A percentile compares a stretch with the other conserved stretches of the same genome.
These are phyloP conservation scores for Quercus phellos DNA, from an alignment of 331 rosid genomes.

Conservation along the genomic window DNA sequence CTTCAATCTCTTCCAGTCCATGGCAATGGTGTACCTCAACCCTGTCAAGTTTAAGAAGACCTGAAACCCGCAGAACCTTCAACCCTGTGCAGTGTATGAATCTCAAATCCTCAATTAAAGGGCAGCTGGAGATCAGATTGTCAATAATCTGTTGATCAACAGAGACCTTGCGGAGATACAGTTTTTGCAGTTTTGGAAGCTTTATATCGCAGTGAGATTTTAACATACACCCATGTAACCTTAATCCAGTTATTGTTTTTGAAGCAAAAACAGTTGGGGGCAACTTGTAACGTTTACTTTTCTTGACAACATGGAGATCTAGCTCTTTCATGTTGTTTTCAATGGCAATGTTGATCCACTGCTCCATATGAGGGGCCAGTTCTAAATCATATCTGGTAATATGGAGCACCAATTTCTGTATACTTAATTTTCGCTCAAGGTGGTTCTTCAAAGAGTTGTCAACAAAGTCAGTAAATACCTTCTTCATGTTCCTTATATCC, in stretches of 20 bases:
- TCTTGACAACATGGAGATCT: constrained; percentile 31
- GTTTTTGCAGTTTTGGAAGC: constrained; percentile 41
- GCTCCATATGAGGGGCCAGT: constrained; percentile 12
- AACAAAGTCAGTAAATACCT: constrained; percentile 30
- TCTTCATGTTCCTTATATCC: not conserved
- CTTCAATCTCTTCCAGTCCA: constrained; percentile 20
- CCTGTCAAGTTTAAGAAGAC: constrained; percentile 31
- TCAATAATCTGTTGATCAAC: constrained; percentile 12
- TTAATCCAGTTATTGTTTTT: constrained; percentile 29
- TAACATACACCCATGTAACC: constrained; percentile 36
- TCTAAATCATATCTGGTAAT: constrained; percentile 15
- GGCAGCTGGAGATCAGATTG: constrained; percentile 35
- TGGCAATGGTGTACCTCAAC: constrained; percentile 42
- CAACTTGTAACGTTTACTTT: constrained; percentile 1
- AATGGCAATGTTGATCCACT: constrained; percentile 26
- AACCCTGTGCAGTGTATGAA: constrained; percentile 37
- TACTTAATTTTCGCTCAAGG: not conserved
- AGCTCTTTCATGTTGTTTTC: constrained; percentile 32
- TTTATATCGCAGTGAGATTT: not conserved
- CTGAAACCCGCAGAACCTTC: constrained; percentile 28
- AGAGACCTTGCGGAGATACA: constrained; percentile 23
- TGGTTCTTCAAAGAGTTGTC: constrained; percentile 21
- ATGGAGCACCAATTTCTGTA: constrained; percentile 34
- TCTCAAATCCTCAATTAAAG: constrained; percentile 38
- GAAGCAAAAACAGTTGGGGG: constrained; percentile 26